A percentile compares a stretch with the other conserved stretches of the same genome.
Evolutionary conservation across 2,329 filamentous ascomycete species (phyloP).

Genomic region (Chrysoporthe puriensis): DNA sequence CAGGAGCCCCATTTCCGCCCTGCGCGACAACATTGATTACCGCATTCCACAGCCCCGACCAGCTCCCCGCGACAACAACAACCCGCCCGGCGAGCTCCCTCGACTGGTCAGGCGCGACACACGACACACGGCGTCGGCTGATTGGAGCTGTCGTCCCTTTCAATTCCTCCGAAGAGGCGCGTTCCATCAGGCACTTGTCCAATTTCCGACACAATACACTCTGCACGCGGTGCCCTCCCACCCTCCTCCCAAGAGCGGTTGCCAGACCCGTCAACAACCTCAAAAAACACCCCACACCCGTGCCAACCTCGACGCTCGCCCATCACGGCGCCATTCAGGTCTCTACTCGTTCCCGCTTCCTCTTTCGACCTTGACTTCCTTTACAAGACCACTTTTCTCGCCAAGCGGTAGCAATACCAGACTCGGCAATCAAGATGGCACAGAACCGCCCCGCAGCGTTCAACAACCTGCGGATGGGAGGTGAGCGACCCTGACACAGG

Average conservation of each 20-base stretch:
- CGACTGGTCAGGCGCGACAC: conserved; percentile 11
- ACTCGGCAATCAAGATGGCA: conserved; percentile 64
- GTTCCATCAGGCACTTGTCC: neutral
- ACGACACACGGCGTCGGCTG: neutral
- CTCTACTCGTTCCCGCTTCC: conserved; percentile 30
- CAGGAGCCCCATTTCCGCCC: conserved; percentile 10
- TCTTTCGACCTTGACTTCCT: conserved; percentile 29
- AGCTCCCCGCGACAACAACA: conserved; percentile 14
- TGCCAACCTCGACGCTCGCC: conserved; percentile 33
- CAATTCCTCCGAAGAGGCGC: neutral
- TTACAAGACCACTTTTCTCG: conserved; percentile 20
- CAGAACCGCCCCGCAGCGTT: conserved; percentile 91
- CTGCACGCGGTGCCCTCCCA: conserved; percentile 8
- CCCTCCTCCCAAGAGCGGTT: conserved; percentile 5
- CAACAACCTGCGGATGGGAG: conserved; percentile 89
- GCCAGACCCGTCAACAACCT: conserved; percentile 8
- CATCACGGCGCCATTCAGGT: conserved; percentile 40
- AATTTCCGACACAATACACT: neutral
- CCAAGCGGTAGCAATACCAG: conserved; percentile 35
- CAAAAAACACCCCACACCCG: conserved; percentile 6
- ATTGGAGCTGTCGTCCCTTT: neutral
- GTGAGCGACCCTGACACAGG: conserved; percentile 60
- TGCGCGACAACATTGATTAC: conserved; percentile 23
- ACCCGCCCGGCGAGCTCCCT: conserved; percentile 16
- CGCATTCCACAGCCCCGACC: conserved; percentile 19